A percentile compares a stretch with the other conserved stretches of the same genome.
These are phyloP conservation scores for Trametes polyzona DNA, from an alignment of 1,284 basidiomycete species.

Conservation along the genomic window DNA sequence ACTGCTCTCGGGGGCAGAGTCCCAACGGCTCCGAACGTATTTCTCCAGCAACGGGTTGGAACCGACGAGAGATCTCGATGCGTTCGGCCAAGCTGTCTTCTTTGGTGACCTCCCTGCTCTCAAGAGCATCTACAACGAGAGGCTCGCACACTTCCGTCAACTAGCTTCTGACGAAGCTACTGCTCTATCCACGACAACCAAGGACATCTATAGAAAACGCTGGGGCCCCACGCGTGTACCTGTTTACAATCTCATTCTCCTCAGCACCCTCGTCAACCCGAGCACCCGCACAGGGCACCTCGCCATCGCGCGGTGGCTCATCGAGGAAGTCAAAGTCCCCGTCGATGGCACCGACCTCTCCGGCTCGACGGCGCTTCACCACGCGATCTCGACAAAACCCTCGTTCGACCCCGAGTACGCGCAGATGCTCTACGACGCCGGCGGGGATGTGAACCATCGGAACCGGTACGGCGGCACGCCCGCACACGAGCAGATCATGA, in stretches of 20 bases:
- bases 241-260: slow-evolving; percentile 43
- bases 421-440: slow-evolving; percentile 45
- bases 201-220: slow-evolving; percentile 38
- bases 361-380: slow-evolving; percentile 44
- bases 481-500: slow-evolving; percentile 43
- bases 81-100: slow-evolving; percentile 34
- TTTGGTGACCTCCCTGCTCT: slow-evolving; percentile 35
- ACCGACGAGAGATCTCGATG: slow-evolving; percentile 41
- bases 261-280: slow-evolving; percentile 35
- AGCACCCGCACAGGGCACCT: slow-evolving; percentile 29
- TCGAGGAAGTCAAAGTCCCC: slow-evolving; percentile 39
- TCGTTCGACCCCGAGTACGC: slow-evolving; percentile 46
- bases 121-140: slow-evolving; percentile 32
- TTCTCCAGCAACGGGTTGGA: slow-evolving; percentile 41
- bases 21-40: slow-evolving; percentile 42
- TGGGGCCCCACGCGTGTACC: slow-evolving; percentile 46
- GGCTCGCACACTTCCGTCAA: slow-evolving; percentile 21
- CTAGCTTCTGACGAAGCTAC: slow-evolving; percentile 22
- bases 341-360: slow-evolving; percentile 44
- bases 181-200: slow-evolving; percentile 25
- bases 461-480: slow-evolving; percentile 46
- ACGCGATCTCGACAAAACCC: slow-evolving; percentile 46
- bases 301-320: slow-evolving; percentile 40
- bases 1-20: slow-evolving; percentile 41
- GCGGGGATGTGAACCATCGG: slow-evolving; percentile 43